Conservation (phyloP, 768 basidiomycete species). For the Leccinum disarticulatum region DNA sequence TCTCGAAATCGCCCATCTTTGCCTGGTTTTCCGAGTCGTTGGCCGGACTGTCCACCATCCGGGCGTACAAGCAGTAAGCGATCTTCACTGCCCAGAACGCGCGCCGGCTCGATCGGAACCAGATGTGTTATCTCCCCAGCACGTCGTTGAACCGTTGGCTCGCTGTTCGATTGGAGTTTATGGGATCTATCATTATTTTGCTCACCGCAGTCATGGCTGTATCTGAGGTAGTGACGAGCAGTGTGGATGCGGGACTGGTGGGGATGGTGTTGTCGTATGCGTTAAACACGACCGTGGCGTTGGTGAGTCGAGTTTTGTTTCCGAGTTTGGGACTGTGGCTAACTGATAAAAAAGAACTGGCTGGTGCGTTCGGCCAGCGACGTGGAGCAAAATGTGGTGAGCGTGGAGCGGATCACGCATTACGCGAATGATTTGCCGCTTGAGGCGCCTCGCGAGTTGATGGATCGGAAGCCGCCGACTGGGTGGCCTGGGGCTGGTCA, state of each 20-base stretch:
- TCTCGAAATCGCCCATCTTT: constrained; percentile 89
- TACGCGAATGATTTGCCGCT: constrained; percentile 65
- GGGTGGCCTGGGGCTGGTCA: constrained; percentile 75
- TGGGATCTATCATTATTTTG: constrained; percentile 79
- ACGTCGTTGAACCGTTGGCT: constrained; percentile 83
- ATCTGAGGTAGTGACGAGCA: constrained; percentile 66
- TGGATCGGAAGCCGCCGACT: constrained; percentile 50
- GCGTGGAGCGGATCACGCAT: constrained; percentile 83
- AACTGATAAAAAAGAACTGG: constrained; percentile 58
- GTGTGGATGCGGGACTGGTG: constrained; percentile 85
- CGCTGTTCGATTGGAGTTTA: constrained; percentile 78
- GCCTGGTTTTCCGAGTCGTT: constrained; percentile 82
- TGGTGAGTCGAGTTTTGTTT: constrained; percentile 48
- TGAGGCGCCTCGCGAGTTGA: constrained; percentile 74
- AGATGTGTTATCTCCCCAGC: constrained; percentile 75
- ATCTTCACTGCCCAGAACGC: constrained; percentile 70
- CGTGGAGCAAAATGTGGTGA: constrained; percentile 89
- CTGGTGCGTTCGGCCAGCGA: constrained; percentile 81
- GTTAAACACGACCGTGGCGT: constrained; percentile 74
- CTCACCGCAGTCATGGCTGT: constrained; percentile 67
- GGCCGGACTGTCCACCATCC: constrained; percentile 77
- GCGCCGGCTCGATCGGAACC: constrained; percentile 80
- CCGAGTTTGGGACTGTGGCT: background rate
- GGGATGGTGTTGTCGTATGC: constrained; percentile 86
- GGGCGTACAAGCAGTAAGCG: constrained; percentile 71